Base-by-base conservation (phyloP, 2,329 filamentous ascomycete species). In the Albifimbria verrucaria region DNA sequence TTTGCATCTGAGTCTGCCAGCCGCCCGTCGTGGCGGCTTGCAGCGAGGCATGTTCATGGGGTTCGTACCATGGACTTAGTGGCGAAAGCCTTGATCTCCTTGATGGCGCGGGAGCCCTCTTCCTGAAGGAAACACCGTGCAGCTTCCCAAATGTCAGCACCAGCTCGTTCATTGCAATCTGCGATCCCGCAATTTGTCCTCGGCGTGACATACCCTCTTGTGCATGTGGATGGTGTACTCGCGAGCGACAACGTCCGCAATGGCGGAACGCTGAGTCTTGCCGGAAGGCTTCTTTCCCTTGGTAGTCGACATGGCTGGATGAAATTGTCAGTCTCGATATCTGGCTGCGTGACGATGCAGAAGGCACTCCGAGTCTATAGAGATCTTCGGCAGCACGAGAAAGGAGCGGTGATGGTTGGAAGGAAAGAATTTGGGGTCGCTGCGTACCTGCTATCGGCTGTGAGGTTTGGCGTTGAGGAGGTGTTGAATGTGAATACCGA, bases 181-280 rank as follows among this genome's bases (percentile, higher is more conserved):
- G 51, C 54, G 58, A 54, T 55, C 48, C 43, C 46, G 21, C 42
- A n/a, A 36, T 20, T 41, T 50, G 10, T 55, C 15, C 21, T 53
- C 52, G 49, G 28, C 48, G 45, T 17, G 58, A 73, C 70, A 54
- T 72, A 74, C 71, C 63, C 93, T 89, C 90, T 96, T 97, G 90
- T 99, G 94, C 71, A 99, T 83, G 87, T 99, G 93, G 83, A 99
- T 97, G 79, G 94, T 99, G 88, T 99, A 99, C 85, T 99, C 95
- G 86, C 94, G 91, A 72, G 94, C 88, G 78, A 99, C 93, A 75
- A 99, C 95, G 81, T 99, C 93, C 79, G 91, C 88, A 79, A 99
- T 96, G 82, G 95, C 95, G 79, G 91, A 96, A 76, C 92, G 90
- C 79, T 84, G 73, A 62, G 64, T 58, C 67, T 69, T 72, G 62